Conservation (phyloP, 83 land plant genomes). For the Thuja plicata region DNA sequence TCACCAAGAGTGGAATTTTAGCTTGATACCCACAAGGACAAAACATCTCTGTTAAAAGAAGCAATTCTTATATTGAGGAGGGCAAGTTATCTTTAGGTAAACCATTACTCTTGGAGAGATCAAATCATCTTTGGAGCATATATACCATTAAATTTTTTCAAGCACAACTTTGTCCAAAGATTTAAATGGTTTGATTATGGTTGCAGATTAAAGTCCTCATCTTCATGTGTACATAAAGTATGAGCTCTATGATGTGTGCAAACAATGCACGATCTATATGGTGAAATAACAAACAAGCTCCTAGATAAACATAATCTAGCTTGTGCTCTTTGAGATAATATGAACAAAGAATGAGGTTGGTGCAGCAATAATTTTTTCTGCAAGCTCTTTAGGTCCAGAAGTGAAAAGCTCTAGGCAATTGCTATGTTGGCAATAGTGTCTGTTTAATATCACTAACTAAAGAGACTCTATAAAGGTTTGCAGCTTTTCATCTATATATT, state of each 20-base stretch:
- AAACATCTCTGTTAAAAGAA: neutral
- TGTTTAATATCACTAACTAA: neutral
- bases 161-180: neutral
- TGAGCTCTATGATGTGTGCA: neutral
- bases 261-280: neutral
- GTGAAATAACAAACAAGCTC: neutral
- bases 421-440: neutral
- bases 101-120: neutral
- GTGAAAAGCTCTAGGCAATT: neutral
- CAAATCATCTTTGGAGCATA: neutral
- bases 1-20: neutral
- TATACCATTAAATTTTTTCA: neutral
- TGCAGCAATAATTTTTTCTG: neutral
- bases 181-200: neutral
- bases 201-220: neutral
- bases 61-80: neutral
- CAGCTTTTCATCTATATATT: neutral
- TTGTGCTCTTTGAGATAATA: neutral
- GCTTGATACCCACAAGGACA: neutral
- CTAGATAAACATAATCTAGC: neutral
- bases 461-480: neutral
- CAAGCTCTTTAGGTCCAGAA: neutral
- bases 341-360: neutral
- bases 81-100: slow-evolving; percentile 3
- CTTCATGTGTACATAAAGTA: neutral